phyloP scores from a whole-genome alignment of 495 filamentous ascomycete species.

The Podospora fimiseda region DNA sequence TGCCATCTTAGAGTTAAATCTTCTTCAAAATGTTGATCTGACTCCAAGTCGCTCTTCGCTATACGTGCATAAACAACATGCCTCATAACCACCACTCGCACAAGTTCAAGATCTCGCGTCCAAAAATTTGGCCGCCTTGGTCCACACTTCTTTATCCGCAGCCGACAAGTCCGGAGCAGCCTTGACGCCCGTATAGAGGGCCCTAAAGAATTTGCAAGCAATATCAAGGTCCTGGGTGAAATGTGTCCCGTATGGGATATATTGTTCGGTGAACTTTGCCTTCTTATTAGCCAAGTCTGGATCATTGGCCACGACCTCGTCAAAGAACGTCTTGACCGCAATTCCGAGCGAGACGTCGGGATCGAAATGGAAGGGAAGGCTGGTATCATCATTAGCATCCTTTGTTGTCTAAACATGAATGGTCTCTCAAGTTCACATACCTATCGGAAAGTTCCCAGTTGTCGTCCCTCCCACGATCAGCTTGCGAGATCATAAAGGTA shows the following conservation, averaged over 20 bases:
- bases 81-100: no score
- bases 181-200: constrained; percentile 66
- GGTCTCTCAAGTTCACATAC: constrained; percentile 43
- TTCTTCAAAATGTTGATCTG: no score
- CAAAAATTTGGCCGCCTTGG: constrained; percentile 61
- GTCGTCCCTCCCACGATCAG: constrained; percentile 62
- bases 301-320: constrained; percentile 63
- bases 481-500: constrained; percentile 73
- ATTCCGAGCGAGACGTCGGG: constrained; percentile 83
- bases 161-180: constrained; percentile 48
- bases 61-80: no score
- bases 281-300: constrained; percentile 57
- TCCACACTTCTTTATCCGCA: constrained; percentile 54
- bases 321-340: constrained; percentile 86
- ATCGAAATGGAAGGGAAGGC: constrained; percentile 78
- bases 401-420: constrained; percentile 1
- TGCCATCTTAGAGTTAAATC: no score
- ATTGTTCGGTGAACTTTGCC: constrained; percentile 54
- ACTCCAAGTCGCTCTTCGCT: no score
- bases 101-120: no score
- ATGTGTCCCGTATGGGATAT: constrained; percentile 64
- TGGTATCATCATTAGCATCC: constrained; percentile 39
- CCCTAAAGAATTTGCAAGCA: constrained; percentile 78
- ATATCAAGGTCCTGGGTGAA: constrained; percentile 71
- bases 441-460: constrained; percentile 62